These are phyloP conservation scores for Pugionium dolabratum DNA, from an alignment of 345 rosid genomes.

Conservation along the genomic window DNA sequence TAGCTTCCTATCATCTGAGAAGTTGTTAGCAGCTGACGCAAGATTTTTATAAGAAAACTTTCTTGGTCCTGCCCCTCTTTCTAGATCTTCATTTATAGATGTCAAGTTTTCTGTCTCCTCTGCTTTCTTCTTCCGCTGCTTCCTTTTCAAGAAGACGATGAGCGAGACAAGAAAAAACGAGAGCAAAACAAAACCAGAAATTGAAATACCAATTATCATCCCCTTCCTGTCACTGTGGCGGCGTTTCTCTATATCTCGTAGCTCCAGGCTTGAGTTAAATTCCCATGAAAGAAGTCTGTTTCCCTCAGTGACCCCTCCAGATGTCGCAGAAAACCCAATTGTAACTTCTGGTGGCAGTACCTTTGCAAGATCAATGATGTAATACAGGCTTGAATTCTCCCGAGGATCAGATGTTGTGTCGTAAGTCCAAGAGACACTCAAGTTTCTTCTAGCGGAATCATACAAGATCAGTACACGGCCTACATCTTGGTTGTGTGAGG, in stretches of 20 bases:
- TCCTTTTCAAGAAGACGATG: constrained; percentile 19
- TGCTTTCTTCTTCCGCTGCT: constrained; percentile 15
- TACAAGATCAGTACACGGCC: constrained; percentile 42
- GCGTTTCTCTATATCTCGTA: constrained; percentile 13
- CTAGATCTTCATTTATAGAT: constrained; percentile 51
- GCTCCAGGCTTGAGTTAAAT: constrained; percentile 43
- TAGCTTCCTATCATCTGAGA: constrained; percentile 53
- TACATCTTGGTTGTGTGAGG: constrained; percentile 34
- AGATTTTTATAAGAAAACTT: constrained; percentile 52
- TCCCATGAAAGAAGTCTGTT: constrained; percentile 50
- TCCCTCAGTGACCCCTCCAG: constrained; percentile 9
- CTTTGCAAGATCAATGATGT: constrained; percentile 47
- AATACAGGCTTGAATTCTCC: constrained; percentile 43
- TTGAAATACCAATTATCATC: constrained; percentile 25
- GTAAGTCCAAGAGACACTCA: constrained; percentile 53
- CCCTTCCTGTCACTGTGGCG: constrained; percentile 17
- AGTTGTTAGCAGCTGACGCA: constrained; percentile 51
- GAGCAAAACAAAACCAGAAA: constrained; percentile 33
- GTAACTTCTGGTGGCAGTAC: constrained; percentile 48
- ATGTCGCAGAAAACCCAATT: constrained; percentile 53
- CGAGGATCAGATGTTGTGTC: constrained; percentile 27
- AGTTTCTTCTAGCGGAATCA: constrained; percentile 43
- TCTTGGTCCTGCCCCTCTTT: constrained; percentile 58
- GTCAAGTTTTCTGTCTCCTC: constrained; percentile 34
- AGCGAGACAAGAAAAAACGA: constrained; percentile 7